phyloP scores from a whole-genome alignment of 441 rosid species.

The Syzygium malaccense region DNA sequence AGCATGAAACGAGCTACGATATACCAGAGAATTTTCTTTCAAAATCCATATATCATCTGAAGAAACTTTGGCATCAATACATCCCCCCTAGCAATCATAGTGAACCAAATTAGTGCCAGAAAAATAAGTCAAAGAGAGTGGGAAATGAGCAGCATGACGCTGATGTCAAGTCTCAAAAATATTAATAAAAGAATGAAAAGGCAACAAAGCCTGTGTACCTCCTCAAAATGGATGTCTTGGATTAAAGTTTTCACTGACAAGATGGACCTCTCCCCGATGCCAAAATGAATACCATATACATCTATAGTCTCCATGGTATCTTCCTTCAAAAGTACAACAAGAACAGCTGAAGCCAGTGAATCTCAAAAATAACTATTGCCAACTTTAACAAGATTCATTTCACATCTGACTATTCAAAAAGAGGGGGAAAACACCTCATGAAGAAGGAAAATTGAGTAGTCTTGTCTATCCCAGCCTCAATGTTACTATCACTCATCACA shows the following conservation, averaged over 20 bases:
- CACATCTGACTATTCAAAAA: not conserved
- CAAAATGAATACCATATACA: slow-evolving; percentile 42
- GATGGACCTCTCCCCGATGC: slow-evolving; percentile 33
- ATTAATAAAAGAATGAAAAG: not conserved
- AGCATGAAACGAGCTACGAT: slow-evolving; percentile 25
- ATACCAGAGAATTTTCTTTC: slow-evolving; percentile 56
- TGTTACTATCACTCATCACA: not conserved
- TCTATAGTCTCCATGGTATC: slow-evolving; percentile 42
- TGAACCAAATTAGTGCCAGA: not conserved
- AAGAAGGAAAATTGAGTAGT: not conserved
- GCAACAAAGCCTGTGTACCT: slow-evolving; percentile 31
- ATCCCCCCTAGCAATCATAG: slow-evolving; percentile 50
- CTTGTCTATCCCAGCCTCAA: not conserved
- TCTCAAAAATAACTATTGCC: not conserved
- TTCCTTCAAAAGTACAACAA: slow-evolving; percentile 36
- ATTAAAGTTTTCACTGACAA: slow-evolving; percentile 44
- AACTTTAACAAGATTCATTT: not conserved
- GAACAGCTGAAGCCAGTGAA: not conserved
- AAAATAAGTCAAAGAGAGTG: not conserved
- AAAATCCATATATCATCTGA: slow-evolving; percentile 71
- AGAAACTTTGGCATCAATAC: slow-evolving; percentile 70
- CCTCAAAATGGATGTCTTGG: slow-evolving; percentile 50
- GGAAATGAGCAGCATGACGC: not conserved
- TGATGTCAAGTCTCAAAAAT: not conserved
- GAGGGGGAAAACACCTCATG: not conserved